phyloP scores from a whole-genome alignment of 805 yeast genomes.

The Metschnikowia koreensis region DNA sequence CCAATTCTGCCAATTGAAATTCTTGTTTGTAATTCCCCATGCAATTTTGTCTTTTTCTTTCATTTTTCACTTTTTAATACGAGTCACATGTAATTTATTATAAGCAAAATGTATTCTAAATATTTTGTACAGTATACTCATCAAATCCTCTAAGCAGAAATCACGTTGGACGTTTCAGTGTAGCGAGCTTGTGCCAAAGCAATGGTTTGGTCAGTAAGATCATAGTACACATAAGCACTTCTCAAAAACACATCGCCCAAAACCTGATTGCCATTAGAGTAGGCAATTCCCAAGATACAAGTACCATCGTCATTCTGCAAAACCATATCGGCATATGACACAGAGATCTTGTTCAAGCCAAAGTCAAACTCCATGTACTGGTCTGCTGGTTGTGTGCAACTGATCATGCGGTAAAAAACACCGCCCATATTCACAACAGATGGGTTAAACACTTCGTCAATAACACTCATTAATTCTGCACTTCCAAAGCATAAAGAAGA shows the following conservation, averaged over 20 bases:
- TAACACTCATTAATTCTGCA: slow-evolving; percentile 2
- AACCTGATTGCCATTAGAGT: slow-evolving; percentile 7
- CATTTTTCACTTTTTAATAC: too few relatives aligned
- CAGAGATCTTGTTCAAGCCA: slow-evolving; percentile 10
- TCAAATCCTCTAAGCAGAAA: slow-evolving; percentile 5
- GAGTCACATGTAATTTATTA: too few relatives aligned
- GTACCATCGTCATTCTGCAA: slow-evolving; percentile 11
- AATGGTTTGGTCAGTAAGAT: slow-evolving; percentile 16
- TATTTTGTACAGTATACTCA: background rate
- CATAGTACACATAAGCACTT: slow-evolving; percentile 20
- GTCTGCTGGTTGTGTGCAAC: slow-evolving; percentile 17
- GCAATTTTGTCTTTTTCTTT: too few relatives aligned
- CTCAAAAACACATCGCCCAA: slow-evolving; percentile 20
- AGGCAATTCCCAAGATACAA: slow-evolving; percentile 15
- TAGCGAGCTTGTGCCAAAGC: slow-evolving; percentile 15
- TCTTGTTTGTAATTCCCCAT: too few relatives aligned
- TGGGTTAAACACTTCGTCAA: slow-evolving; percentile 11
- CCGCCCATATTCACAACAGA: slow-evolving; percentile 5
- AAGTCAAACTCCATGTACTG: slow-evolving; percentile 13
- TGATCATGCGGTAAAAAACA: slow-evolving; percentile 9
- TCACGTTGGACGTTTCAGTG: slow-evolving; percentile 9
- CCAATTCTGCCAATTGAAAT: too few relatives aligned
- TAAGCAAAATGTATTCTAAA: background rate
- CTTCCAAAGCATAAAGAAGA: slow-evolving; percentile 13
- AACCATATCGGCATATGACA: slow-evolving; percentile 11